phyloP scores from a whole-genome alignment of 345 rosid genomes.

The Chamaenerion angustifolium region DNA sequence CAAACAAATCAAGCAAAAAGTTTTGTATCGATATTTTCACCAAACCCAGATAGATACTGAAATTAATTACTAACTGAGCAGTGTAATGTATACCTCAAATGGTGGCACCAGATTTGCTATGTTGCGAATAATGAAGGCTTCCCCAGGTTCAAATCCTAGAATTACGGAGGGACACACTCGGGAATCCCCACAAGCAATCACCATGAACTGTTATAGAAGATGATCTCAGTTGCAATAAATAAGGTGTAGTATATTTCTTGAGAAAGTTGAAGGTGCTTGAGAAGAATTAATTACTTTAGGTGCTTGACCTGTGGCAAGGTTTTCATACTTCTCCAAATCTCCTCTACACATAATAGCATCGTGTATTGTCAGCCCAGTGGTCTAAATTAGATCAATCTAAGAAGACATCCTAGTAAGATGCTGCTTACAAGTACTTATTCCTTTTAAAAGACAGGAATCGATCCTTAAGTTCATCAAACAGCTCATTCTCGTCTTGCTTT shows the following conservation, averaged over 20 bases:
- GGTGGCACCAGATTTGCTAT: constrained; percentile 84
- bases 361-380: neutral
- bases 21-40: neutral
- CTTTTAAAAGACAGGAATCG: constrained; percentile 58
- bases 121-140: constrained; percentile 83
- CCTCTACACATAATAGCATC: constrained; percentile 26
- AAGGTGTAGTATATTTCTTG: constrained; percentile 5
- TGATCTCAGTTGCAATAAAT: constrained; percentile 4
- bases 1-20: constrained; percentile 12
- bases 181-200: constrained; percentile 95
- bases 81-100: constrained; percentile 38
- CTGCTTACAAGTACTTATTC: constrained; percentile 57
- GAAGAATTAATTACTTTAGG: constrained; percentile 46
- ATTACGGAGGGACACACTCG: constrained; percentile 87
- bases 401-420: neutral
- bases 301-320: constrained; percentile 59
- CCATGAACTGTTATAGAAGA: constrained; percentile 60
- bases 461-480: constrained; percentile 47
- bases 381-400: neutral
- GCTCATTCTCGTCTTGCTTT: constrained; percentile 20
- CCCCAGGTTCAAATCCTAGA: constrained; percentile 95
- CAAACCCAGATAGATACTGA: too few species aligned
- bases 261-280: neutral
- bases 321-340: constrained; percentile 50
- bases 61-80: neutral